A percentile compares a stretch with the other conserved stretches of the same genome.
Conservation (phyloP, 2,329 filamentous ascomycete genomes). For the Fusarium sublunatum region DNA sequence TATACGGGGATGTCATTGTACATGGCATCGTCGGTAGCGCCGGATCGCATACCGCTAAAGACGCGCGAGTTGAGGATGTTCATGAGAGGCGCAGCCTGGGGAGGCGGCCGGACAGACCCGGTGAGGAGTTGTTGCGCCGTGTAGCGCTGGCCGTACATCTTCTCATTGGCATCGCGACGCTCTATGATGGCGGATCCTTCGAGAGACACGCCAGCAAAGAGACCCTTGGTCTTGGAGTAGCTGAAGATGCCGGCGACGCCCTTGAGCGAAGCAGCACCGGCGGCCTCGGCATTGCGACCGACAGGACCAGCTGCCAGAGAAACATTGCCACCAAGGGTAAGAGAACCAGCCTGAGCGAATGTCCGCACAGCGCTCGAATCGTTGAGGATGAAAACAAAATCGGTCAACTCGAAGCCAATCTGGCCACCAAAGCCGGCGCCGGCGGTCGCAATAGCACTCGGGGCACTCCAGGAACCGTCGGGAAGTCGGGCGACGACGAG, state of each 20-base stretch:
- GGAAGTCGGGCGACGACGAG: slow-evolving; percentile 82
- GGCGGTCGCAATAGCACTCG: slow-evolving; percentile 81
- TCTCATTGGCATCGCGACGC: slow-evolving; percentile 95
- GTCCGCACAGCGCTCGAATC: slow-evolving; percentile 89
- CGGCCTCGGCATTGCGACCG: slow-evolving; percentile 94
- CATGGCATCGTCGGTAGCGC: slow-evolving; percentile 70
- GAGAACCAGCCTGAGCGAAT: slow-evolving; percentile 89
- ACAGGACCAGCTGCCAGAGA: slow-evolving; percentile 94
- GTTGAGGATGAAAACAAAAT: slow-evolving; percentile 99
- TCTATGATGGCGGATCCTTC: slow-evolving; percentile 95
- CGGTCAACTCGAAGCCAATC: slow-evolving; percentile 87
- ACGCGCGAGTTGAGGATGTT: slow-evolving; percentile 84
- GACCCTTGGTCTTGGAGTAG: slow-evolving; percentile 97
- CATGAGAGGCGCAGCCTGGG: slow-evolving; percentile 86
- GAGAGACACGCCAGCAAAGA: slow-evolving; percentile 94
- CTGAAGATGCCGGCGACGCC: slow-evolving; percentile 93
- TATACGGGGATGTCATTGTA: slow-evolving; percentile 96
- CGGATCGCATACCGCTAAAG: slow-evolving; percentile 75
- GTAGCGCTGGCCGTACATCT: slow-evolving; percentile 86
- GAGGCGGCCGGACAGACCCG: slow-evolving; percentile 80
- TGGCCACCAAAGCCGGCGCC: slow-evolving; percentile 87
- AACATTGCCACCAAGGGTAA: slow-evolving; percentile 96
- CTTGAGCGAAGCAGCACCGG: slow-evolving; percentile 90
- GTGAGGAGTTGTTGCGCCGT: slow-evolving; percentile 85
- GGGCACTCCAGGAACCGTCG: slow-evolving; percentile 83